Evolutionary conservation across 345 rosid genomes (phyloP).

Genomic region (Heritiera fomes): DNA sequence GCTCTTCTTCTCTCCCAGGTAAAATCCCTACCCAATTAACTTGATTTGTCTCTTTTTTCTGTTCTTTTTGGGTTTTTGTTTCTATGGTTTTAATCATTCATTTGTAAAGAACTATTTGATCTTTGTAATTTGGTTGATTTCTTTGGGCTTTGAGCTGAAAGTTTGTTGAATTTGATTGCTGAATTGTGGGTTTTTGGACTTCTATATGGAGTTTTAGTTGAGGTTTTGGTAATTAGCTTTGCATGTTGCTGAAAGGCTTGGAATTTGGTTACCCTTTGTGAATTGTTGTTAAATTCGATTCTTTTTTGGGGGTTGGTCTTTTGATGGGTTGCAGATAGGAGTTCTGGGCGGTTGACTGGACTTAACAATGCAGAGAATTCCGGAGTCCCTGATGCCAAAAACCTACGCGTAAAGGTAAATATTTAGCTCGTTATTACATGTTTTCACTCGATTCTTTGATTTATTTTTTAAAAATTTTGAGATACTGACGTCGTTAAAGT

Average conservation of each 20-base stretch:
- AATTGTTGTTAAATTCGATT: conserved; percentile 16
- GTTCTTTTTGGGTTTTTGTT: background rate
- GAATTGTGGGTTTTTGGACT: background rate
- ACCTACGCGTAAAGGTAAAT: conserved; percentile 78
- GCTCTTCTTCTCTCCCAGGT: conserved; percentile 88
- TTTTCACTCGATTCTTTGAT: background rate
- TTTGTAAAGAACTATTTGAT: background rate
- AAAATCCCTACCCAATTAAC: background rate
- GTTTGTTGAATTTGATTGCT: background rate
- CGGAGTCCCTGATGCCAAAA: conserved; percentile 57
- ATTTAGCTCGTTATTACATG: background rate
- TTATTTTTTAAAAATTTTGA: background rate
- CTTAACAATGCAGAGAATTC: conserved; percentile 51
- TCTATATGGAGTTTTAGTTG: background rate
- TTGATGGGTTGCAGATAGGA: conserved; percentile 50
- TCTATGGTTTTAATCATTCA: conserved; percentile 14
- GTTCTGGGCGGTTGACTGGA: conserved; percentile 56
- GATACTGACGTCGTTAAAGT: background rate
- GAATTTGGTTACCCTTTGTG: conserved; percentile 23
- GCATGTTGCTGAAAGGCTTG: conserved; percentile 10
- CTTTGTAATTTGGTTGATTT: conserved; percentile 8
- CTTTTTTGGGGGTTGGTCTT: background rate
- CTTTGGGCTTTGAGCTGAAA: conserved; percentile 3
- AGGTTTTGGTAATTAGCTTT: conserved; percentile 1
- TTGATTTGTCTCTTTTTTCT: background rate